Evolutionary conservation across 2,329 filamentous ascomycete genomes (phyloP), one percentile per base, ranked within the genome.

Genomic region (Cyphellophora europaea): DNA sequence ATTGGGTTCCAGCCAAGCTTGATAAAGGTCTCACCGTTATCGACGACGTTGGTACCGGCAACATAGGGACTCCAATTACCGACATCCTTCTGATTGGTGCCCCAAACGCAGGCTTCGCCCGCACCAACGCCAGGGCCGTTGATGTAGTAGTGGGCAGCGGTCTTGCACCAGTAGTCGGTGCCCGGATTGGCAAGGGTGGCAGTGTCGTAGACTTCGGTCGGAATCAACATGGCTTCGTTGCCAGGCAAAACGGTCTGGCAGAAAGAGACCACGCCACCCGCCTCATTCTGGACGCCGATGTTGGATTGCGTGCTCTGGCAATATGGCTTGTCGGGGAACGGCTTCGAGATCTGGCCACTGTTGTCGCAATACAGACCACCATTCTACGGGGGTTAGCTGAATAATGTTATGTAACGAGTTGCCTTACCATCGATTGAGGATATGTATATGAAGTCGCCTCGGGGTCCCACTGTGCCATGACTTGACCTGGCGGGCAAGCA

Each of bases 61-160:
- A 87, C 82, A 51, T 78, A 89, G 2, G 81, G 77, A 33, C 72
- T 67, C 83, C 83, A 88, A 63, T 88, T 88, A 32, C 82, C 83
- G 47, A 76, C 58, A 1, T 79, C 68, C 43, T 77, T 66, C 27
- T 63, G 62, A 6, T 65, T 65, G 29, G 71, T 71, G 38, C 83
- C 81, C 83, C 83, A 88, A 37, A 79, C 58, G 55, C 83, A 89
- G 33, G 72, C 82, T 32, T 76, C 69, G 4, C 64, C 62, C 5
- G 69, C 62, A 17, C 53, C 49, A 30, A 74, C 65, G 41, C 83
- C 82, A 19, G 82, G 83, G 18, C 79, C 71, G 60, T 88, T 88
- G 62, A 88, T 74, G 52, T 88, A 88, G 59, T 72, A 87, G 56
- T 89, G 83, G 39, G 83, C 79, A 39, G 82, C 73, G 10, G 82